phyloP scores from a whole-genome alignment of 306 rosid species.

The Phaseolus lunatus region DNA sequence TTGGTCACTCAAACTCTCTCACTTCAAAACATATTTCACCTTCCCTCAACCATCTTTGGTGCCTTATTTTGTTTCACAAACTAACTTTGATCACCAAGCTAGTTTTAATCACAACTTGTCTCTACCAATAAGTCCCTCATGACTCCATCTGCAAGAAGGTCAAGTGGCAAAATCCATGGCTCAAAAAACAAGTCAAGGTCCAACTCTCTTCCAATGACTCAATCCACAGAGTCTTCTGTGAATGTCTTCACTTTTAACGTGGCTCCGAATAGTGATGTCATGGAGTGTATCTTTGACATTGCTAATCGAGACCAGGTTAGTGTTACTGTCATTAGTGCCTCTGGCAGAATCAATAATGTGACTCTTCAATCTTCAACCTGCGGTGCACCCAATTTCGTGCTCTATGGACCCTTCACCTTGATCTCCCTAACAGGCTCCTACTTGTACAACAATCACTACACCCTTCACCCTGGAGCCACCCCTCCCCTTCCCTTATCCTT shows the following conservation, averaged over 20 bases:
- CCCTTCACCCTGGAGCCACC: background rate
- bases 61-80: too few relatives aligned
- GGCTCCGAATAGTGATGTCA: background rate
- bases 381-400: conserved; percentile 22
- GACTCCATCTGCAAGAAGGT: background rate
- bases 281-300: background rate
- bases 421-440: conserved; percentile 45
- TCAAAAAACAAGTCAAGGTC: background rate
- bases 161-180: background rate
- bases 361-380: accelerated
- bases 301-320: background rate
- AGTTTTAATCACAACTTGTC: too few relatives aligned
- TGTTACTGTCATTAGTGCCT: background rate
- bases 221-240: background rate
- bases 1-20: too few relatives aligned
- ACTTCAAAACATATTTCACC: background rate
- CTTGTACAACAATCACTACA: background rate
- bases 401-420: conserved; percentile 61
- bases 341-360: background rate
- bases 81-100: too few relatives aligned
- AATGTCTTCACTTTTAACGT: background rate
- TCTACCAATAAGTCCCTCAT: too few relatives aligned
- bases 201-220: background rate
- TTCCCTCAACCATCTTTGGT: too few relatives aligned
- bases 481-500: conserved; percentile 38